Evolutionary conservation across 306 rosid genomes (phyloP), one percentile per base, ranked within the genome.

Genomic region (Vicia sativa): DNA sequence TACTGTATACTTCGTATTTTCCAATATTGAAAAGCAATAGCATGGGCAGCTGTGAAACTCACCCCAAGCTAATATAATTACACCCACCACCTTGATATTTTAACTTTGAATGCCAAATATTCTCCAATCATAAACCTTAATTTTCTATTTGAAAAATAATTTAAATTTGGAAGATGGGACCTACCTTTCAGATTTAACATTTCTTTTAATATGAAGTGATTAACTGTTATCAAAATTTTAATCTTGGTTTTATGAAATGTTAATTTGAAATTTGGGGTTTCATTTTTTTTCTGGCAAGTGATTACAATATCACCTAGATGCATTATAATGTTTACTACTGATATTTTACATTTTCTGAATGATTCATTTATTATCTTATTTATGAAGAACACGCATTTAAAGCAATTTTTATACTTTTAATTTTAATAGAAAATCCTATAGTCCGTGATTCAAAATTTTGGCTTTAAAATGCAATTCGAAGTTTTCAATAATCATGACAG

Each of bases 331-430:
- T 21, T 58, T 11, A 44, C 14, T 21, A 28, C 62, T 43, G 62
- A 42, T 28, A 28, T 48, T 60, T 53, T 41, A 52, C 9, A 65
- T 2, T 44, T 61, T 75, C 11, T 53, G 62, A 78, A 68, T 7
- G 18, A 13, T 34, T 49, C 26, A 16, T 21, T 16, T 38, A 38
- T 26, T 9, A 65, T 58, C 67, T 11, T 41, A 16, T 49, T 66
- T 9, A 12, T 7, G 38, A 26, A 55, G 19, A 11, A 23, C 14
- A 67, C 49, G 15, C 23, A 54, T 71, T 62, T 58, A 44, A 31
- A 26, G 58, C 46, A 53, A 67, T 3, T 55, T 70, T 57, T 25
- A 57, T 72, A 53, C 62, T 72, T 43, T 67, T 9, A 53, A 72
- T 72, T 50, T 67, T 12, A 45, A 62, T 38, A 26, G 23, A 38